These are phyloP conservation scores for Echinochloa phyllopogon DNA, from an alignment of 176 grass and related monocot species.

Conservation along the genomic window DNA sequence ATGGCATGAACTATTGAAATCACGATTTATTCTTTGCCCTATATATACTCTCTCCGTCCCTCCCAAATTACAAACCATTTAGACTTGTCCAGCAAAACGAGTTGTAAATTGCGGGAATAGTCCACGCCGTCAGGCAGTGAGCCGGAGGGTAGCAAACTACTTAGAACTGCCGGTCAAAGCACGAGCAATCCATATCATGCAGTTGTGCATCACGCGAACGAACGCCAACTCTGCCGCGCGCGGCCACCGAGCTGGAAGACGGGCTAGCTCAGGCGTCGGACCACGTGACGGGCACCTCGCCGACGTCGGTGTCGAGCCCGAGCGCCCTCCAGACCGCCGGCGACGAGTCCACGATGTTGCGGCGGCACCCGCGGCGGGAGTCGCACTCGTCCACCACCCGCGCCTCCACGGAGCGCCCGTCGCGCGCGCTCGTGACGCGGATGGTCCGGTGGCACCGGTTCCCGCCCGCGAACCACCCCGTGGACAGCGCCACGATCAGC, in stretches of 20 bases:
- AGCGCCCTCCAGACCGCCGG: slow-evolving; percentile 51
- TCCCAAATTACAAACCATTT: too few relatives aligned
- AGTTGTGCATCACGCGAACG: neutral
- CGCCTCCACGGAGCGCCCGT: slow-evolving; percentile 42
- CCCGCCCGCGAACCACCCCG: slow-evolving; percentile 6
- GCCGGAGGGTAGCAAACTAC: neutral
- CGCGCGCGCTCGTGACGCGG: slow-evolving; percentile 31
- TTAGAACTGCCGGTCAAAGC: too few relatives aligned
- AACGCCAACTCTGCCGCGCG: neutral
- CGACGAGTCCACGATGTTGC: slow-evolving; percentile 54
- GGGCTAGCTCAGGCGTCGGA: slow-evolving; percentile 36
- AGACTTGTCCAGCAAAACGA: too few relatives aligned
- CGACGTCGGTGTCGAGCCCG: slow-evolving; percentile 47
- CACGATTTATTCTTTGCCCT: too few relatives aligned
- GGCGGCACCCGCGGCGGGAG: slow-evolving; percentile 26
- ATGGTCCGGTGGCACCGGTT: slow-evolving; percentile 41
- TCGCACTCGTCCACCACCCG: slow-evolving; percentile 58
- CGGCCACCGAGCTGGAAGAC: neutral
- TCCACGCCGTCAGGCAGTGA: too few relatives aligned
- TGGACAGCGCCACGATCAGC: slow-evolving; percentile 55
- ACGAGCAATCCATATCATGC: too few relatives aligned
- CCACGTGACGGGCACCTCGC: slow-evolving; percentile 47
- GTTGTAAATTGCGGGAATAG: too few relatives aligned
- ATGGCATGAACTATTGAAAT: too few relatives aligned
- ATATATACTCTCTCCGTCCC: too few relatives aligned